Evolutionary conservation across 2,329 filamentous ascomycete species (phyloP), one percentile per base, ranked within the genome.

Genomic region (Fusarium beomiforme): DNA sequence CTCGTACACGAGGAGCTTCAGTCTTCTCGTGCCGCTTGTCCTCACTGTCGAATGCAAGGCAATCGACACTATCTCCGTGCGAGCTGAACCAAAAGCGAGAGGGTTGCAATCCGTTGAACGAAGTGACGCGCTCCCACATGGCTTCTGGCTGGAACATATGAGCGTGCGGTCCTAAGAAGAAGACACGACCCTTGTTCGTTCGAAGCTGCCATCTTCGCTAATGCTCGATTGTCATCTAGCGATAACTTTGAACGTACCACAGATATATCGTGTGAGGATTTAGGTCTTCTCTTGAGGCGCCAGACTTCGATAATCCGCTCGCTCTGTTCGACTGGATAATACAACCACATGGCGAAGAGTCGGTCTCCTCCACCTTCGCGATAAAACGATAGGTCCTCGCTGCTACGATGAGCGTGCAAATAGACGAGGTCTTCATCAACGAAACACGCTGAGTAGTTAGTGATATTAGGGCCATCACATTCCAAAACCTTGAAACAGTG

Each of bases 231-330:
- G 3, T 3, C 5, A 1, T n/a, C 11, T 9, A 17, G 12, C 6
- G 29, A 11, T 9, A 3, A 26, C 16, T 33, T 36, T n/a, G 5
- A 19, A 47, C 63, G 13, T 41, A 66, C 61, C 8, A 66, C 19
- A 24, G 55, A 53, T 3, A 66, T 39, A 42, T 66, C 63, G 24
- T 61, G 63, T 24, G 61, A 66, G 14, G 41, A 65, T 2, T 5
- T 7, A 12, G 63, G 53, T 5, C 42, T 66, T 10, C 24, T 47
- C 13, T 31, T 47, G 8, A 51, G n/a, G 6, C 64, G 56, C 64
- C 64, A 67, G 29, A 67, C 26, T 24, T 67, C 63, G 6, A 62
- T 33, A 2, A 67, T 24, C 11, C 43, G 36, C 31, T 67, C 64
- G 16, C 42, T 5, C 11, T 36, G 19, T 17, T 67, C 36, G 1